These are phyloP conservation scores for Salvia miltiorrhiza DNA, from an alignment of 257 asterid species.

Conservation along the genomic window DNA sequence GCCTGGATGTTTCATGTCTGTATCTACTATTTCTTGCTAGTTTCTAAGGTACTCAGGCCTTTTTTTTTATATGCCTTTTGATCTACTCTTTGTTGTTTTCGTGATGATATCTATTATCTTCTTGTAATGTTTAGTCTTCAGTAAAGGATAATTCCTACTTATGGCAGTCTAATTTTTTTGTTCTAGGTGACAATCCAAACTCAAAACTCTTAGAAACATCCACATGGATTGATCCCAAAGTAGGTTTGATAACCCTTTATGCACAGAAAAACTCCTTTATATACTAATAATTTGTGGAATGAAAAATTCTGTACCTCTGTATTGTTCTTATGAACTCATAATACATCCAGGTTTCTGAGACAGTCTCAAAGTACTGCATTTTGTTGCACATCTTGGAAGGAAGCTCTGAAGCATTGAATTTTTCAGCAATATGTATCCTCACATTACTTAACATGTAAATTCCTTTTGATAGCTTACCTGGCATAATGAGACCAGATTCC, in stretches of 20 bases:
- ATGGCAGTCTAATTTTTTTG: background rate
- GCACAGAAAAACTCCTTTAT: background rate
- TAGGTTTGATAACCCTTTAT: conserved; percentile 33
- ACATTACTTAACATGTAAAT: conserved; percentile 9
- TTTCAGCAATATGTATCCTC: conserved; percentile 92
- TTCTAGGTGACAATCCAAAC: conserved; percentile 63
- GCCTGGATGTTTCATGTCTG: conserved; percentile 1
- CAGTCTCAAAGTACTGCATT: conserved; percentile 72
- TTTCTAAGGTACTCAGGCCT: background rate
- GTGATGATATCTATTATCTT: background rate
- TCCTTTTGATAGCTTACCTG: background rate
- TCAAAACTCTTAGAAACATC: conserved; percentile 58
- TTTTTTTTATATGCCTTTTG: conserved; percentile 3
- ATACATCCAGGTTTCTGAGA: conserved; percentile 64
- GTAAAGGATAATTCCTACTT: background rate
- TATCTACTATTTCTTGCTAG: conserved; percentile 10
- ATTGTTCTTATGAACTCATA: conserved; percentile 23
- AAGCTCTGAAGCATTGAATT: conserved; percentile 68
- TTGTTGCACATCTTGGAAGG: conserved; percentile 79
- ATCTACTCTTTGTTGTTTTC: conserved; percentile 7
- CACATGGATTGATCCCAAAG: conserved; percentile 71
- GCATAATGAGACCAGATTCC: background rate
- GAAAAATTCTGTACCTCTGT: background rate
- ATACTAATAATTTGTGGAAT: conserved; percentile 1
- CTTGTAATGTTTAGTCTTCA: conserved; percentile 7